These are phyloP conservation scores for Phylloporus arenicola DNA, from an alignment of 768 basidiomycete genomes.

Conservation along the genomic window DNA sequence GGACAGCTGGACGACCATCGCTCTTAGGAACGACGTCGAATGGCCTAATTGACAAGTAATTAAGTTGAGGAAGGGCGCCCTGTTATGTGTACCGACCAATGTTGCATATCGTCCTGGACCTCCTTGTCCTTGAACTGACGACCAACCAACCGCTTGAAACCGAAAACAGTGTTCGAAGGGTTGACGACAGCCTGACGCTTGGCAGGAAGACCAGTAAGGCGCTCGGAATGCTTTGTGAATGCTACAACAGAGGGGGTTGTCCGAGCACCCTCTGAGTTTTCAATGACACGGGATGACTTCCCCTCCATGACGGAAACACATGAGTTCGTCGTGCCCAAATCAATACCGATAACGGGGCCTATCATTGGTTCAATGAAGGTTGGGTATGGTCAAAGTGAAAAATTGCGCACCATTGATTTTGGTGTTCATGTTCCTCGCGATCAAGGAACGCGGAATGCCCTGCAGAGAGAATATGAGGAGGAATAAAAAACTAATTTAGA, in stretches of 20 bases:
- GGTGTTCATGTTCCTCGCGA: constrained; percentile 92
- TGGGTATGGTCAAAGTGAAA: neutral
- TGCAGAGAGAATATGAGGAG: constrained; percentile 23
- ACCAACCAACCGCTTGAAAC: constrained; percentile 92
- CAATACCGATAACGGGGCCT: constrained; percentile 94
- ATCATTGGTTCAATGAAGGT: neutral
- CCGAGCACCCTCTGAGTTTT: constrained; percentile 95
- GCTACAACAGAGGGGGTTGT: constrained; percentile 98
- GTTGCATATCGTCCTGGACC: constrained; percentile 84
- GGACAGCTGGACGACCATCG: constrained; percentile 74
- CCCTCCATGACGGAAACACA: constrained; percentile 96
- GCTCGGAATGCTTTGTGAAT: constrained; percentile 97
- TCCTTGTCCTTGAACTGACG: constrained; percentile 90
- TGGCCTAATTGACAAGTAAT: constrained; percentile 46
- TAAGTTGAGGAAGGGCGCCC: neutral
- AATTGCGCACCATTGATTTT: constrained; percentile 73
- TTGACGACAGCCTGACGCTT: constrained; percentile 98
- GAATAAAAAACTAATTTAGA: neutral
- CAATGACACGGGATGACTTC: constrained; percentile 89
- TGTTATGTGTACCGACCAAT: constrained; percentile 51
- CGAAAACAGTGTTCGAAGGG: constrained; percentile 87
- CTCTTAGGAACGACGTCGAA: constrained; percentile 69
- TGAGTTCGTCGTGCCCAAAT: constrained; percentile 91
- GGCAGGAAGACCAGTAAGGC: constrained; percentile 91
- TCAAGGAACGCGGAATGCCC: constrained; percentile 64